phyloP scores from a whole-genome alignment of 1,284 basidiomycete genomes.

The Takashimella koratensis region DNA sequence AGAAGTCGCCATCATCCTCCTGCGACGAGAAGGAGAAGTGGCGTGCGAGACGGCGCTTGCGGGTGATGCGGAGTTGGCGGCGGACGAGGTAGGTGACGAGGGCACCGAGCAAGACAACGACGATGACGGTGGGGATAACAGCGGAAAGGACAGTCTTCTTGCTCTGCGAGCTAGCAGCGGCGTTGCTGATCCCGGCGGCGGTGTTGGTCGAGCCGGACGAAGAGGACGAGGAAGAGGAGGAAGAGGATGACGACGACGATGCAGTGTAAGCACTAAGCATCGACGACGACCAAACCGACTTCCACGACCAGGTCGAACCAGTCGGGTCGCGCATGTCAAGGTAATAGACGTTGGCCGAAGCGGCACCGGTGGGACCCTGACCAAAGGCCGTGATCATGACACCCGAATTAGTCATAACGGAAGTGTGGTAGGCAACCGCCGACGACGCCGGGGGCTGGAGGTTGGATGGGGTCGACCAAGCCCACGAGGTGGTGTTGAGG shows the following conservation, averaged over 20 bases:
- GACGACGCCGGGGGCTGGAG: constrained; percentile 39
- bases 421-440: constrained; percentile 43
- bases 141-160: constrained; percentile 33
- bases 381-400: constrained; percentile 49
- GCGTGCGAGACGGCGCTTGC: constrained; percentile 44
- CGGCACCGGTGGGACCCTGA: constrained; percentile 25
- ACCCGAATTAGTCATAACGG: constrained; percentile 46
- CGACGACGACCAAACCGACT: constrained; percentile 34
- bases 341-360: constrained; percentile 37
- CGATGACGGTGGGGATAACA: constrained; percentile 39
- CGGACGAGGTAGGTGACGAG: constrained; percentile 37
- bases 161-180: constrained; percentile 7
- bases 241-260: constrained; percentile 5
- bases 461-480: constrained; percentile 42
- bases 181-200: constrained; percentile 4
- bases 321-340: constrained; percentile 45
- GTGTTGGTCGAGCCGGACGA: constrained; percentile 3
- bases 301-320: constrained; percentile 38
- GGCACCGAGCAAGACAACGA: constrained; percentile 31
- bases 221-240: neutral
- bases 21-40: constrained; percentile 47
- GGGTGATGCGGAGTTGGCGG: constrained; percentile 35
- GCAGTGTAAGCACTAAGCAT: constrained; percentile 29
- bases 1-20: constrained; percentile 38
- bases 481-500: constrained; percentile 45